phyloP scores from a whole-genome alignment of 2,329 filamentous ascomycete genomes.

The Cytospora piceae region DNA sequence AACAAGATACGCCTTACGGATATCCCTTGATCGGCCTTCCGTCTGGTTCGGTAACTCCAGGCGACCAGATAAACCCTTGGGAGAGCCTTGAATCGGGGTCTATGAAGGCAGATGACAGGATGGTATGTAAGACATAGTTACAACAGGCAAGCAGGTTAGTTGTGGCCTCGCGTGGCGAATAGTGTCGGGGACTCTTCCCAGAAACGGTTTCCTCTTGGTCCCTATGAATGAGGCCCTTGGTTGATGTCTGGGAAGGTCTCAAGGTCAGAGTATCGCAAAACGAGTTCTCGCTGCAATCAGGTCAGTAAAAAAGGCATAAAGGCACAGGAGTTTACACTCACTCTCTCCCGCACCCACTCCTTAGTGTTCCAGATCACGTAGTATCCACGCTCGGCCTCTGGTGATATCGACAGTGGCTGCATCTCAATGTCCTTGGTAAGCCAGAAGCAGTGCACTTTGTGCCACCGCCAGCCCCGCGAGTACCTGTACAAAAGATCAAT shows the following conservation, averaged over 20 bases:
- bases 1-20: slow-evolving; percentile 23
- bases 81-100: background rate
- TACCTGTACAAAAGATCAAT: slow-evolving; percentile 46
- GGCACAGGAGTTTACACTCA: slow-evolving; percentile 43
- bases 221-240: slow-evolving; percentile 23
- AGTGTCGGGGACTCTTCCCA: slow-evolving; percentile 4
- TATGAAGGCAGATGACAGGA: background rate
- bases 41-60: slow-evolving; percentile 8
- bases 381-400: slow-evolving; percentile 65
- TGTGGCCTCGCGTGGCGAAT: background rate
- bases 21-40: slow-evolving; percentile 11
- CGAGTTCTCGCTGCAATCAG: slow-evolving; percentile 57
- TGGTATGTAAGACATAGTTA: background rate
- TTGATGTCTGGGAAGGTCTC: slow-evolving; percentile 47
- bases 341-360: slow-evolving; percentile 66
- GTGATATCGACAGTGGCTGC: slow-evolving; percentile 62
- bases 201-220: slow-evolving; percentile 11
- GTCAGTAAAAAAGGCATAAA: slow-evolving; percentile 30
- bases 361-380: slow-evolving; percentile 68
- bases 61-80: background rate
- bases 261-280: slow-evolving; percentile 64
- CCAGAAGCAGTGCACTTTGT: slow-evolving; percentile 69
- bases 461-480: slow-evolving; percentile 69
- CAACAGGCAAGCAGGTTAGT: background rate
- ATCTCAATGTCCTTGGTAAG: slow-evolving; percentile 70